Evolutionary conservation across 768 basidiomycete genomes (phyloP).

Genomic region (Arthromyces matolae): DNA sequence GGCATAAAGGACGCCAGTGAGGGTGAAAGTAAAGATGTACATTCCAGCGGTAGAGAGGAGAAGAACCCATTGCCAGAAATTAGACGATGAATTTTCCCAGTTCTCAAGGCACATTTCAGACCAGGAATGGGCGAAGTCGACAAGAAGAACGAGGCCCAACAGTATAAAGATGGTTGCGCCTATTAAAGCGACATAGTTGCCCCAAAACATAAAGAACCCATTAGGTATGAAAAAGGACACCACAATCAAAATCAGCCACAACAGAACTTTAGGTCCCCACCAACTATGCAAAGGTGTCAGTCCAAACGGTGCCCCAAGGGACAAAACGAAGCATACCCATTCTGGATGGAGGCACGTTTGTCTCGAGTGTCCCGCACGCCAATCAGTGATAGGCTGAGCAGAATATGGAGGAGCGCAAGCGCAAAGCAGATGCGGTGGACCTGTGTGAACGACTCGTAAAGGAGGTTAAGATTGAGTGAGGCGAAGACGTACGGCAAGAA

Average conservation of each 20-base stretch:
- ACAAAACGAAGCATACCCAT: constrained; percentile 64
- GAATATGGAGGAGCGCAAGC: constrained; percentile 79
- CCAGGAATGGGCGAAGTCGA: constrained; percentile 99
- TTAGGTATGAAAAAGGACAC: constrained; percentile 95
- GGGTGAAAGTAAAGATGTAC: constrained; percentile 79
- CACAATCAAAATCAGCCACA: constrained; percentile 80
- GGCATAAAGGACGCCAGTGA: constrained; percentile 86
- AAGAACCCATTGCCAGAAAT: constrained; percentile 94
- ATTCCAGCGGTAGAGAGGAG: constrained; percentile 88
- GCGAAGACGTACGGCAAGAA: constrained; percentile 71
- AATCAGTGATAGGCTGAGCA: constrained; percentile 75
- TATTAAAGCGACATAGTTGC: constrained; percentile 86
- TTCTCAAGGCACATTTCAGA: constrained; percentile 95
- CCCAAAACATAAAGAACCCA: constrained; percentile 98
- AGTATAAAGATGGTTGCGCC: constrained; percentile 95
- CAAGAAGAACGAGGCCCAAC: constrained; percentile 92
- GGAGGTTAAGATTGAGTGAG: not conserved
- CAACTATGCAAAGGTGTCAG: too few species aligned
- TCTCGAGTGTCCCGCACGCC: constrained; percentile 88
- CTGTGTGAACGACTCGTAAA: constrained; percentile 32
- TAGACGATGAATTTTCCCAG: constrained; percentile 86
- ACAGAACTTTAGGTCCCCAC: constrained; percentile 97
- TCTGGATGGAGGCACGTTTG: constrained; percentile 93
- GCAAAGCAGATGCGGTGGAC: constrained; percentile 98
- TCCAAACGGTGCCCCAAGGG: too few species aligned